Evolutionary conservation across 2,329 filamentous ascomycete species (phyloP), one percentile per base, ranked within the genome.

Genomic region (Fusarium tanahbumbuense): DNA sequence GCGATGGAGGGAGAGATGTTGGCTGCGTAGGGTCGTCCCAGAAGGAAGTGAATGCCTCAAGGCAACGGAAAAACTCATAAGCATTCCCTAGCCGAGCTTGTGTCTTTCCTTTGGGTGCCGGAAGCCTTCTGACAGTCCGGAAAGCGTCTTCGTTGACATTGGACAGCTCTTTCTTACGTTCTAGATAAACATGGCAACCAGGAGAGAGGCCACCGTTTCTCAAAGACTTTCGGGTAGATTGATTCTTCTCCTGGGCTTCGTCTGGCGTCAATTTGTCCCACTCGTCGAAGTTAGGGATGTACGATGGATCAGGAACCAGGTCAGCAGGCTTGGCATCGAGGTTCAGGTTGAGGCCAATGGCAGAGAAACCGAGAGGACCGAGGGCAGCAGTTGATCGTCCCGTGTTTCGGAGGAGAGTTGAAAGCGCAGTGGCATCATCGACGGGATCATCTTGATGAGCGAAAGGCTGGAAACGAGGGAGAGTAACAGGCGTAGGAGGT

Each of bases 21-120:
- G 78, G 66, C 30, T 76, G 76, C 9, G 87, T 87, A 0, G 88
- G 86, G 72, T 91, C 89, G 32, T 89, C 86, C 89, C 89, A 91
- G 73, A 84, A 91, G 1, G 81, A 74, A 4, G 87, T 86, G 73
- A 89, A 84, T 27, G 83, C 76, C 72, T 91, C 89, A 22, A 91
- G 81, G 70, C 88, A 86, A 55, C 87, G 87, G 78, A 86, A 91
- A 77, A 91, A 91, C 77, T 91, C 89, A 71, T 90, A 91, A 8
- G 87, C 85, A 70, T 89, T 90, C 16, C 89, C 89, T 10, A 91
- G 78, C 9, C 88, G 85, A 30, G 85, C 83, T 37, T 85, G 81
- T 47, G 83, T 79, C 72, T 85, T 84, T 42, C 88, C 89, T 42
- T 83, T 83, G 34, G 83, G 83, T 1, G 86, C 80, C 8, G 84